A percentile compares a stretch with the other conserved stretches of the same genome.
phyloP scores from a whole-genome alignment of 169 alveolate species.

The Plasmodium billcollinsi region DNA sequence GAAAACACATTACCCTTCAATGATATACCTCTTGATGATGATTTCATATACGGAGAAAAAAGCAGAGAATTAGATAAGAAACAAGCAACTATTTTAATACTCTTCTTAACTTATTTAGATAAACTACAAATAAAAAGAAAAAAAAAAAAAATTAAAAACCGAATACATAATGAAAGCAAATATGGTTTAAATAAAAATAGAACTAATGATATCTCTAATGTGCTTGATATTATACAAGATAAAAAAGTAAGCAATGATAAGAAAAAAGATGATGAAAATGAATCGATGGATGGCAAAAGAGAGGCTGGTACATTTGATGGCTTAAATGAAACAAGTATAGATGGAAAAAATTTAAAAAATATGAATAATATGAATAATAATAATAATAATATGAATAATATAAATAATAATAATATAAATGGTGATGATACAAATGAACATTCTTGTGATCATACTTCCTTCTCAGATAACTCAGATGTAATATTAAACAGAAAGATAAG shows the following conservation, averaged over 20 bases:
- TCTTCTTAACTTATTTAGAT: slow-evolving; percentile 27
- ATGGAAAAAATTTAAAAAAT: too few relatives aligned
- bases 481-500: slow-evolving; percentile 40
- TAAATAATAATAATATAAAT: too few relatives aligned
- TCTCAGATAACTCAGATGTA: slow-evolving; percentile 14
- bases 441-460: slow-evolving; percentile 27
- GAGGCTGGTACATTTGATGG: too few relatives aligned
- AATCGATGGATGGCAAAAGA: too few relatives aligned
- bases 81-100: slow-evolving; percentile 37
- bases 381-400: too few relatives aligned
- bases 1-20: slow-evolving; percentile 32
- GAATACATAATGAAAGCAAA: not conserved
- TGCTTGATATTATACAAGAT: too few relatives aligned
- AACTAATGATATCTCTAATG: too few relatives aligned
- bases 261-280: too few relatives aligned
- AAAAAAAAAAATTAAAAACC: not conserved
- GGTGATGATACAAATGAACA: slow-evolving; percentile 54
- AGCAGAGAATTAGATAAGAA: slow-evolving; percentile 18
- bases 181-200: too few relatives aligned
- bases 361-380: too few relatives aligned
- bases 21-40: slow-evolving; percentile 36
- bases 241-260: too few relatives aligned
- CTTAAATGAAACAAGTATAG: too few relatives aligned
- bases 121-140: slow-evolving; percentile 11
- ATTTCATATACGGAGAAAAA: slow-evolving; percentile 48